Base-by-base conservation (phyloP, 2,329 filamentous ascomycete species). In the Hypoxylon sp. region DNA sequence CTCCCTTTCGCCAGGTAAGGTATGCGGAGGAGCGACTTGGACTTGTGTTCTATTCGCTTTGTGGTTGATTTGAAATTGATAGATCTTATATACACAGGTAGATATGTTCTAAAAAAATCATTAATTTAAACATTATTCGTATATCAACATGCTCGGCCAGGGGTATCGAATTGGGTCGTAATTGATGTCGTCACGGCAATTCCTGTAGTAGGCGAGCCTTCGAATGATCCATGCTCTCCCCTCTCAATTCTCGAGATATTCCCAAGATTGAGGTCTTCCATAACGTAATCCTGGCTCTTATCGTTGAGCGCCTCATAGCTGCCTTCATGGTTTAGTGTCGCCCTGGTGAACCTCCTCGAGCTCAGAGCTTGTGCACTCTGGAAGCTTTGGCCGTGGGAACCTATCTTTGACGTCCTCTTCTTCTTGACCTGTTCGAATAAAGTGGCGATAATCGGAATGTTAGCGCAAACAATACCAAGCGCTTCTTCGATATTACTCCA, bases 401-500 rank as follows among this genome's bases (percentile, higher is more conserved):
- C 53, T 46, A 47, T 24, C 26, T 24, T 17, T 47, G 53, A 56
- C 13, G 19, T 56, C n/a, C 53, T 46, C 14, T 56, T 56, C 42
- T 24, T 56, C 42, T 24, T 47, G 29, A 8, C 22, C 19, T 13
- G 29, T 35, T 56, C 53, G 26, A 56, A 47, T 8, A 56, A 5
- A 11, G 53, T 56, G 9, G 53, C 53, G 6, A 56, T 56, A 11
- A 56, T 46, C 11, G 53, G 53, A 5, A 56, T 56, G 10, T 56
- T 56, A 9, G 53, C 53, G 17, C 53, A 56, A 26, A 56, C 42
- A 35, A 56, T 56, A 11, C 53, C 53, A 56, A 56, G 53, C 5
- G 53, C 53, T 35, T 56, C 53, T 35, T 56, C 53, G 3, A 56
- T 56, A 35, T 56, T 56, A n/a, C 53, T 56, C 53, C 53, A 56